Base-by-base conservation (phyloP, 352 stramenopile species). In the Hyaloperonospora brassicae region DNA sequence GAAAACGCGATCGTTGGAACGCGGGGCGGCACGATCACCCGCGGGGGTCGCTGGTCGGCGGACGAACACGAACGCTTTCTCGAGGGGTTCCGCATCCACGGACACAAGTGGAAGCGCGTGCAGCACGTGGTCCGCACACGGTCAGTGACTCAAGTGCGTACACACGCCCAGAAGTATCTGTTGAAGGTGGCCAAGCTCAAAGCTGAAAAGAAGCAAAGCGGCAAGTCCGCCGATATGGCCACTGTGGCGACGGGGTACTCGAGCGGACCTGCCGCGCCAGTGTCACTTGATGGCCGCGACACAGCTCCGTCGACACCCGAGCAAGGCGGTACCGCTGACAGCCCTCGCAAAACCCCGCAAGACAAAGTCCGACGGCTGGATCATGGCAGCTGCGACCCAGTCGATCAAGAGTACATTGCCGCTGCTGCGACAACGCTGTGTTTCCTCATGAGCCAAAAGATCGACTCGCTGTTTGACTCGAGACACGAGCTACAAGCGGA, bases 51-150 rank as follows among this genome's bases (percentile, higher is more conserved):
- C 22, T 95, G 84, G 84, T 91, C 79, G 1, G 78, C 78, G 0
- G 83, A 95, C 30, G 84, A 95, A 55, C 82, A 95, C 55, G 82
- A 95, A 40, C 82, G 84, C 2, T 95, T 95, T 53, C 58, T 95
- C 8, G 73, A 84, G 22, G 84, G 84, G 30, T 95, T 95, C 59
- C 78, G 77, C 52, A 82, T 91, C 57, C 81, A 93, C 44, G 84
- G 84, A 21, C 82, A 95, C 72, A 93, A 95, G 68, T 95, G 84
- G 84, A 95, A 95, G 64, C 82, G 84, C 34, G 84, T 95, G 46
- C 84, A 95, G 55, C 83, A 93, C 51, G 82, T 95, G 10, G 84
- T 95, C 3, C 80, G 82, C 58, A 91, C 81, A 30, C 73, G 84
- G n/a, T 93, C 84, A 0, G 84, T 95, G 14, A 95, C 84, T 0